Evolutionary conservation across 2,329 filamentous ascomycete species (phyloP), one percentile per base, ranked within the genome.

Genomic region (Didymosphaeria variabile): DNA sequence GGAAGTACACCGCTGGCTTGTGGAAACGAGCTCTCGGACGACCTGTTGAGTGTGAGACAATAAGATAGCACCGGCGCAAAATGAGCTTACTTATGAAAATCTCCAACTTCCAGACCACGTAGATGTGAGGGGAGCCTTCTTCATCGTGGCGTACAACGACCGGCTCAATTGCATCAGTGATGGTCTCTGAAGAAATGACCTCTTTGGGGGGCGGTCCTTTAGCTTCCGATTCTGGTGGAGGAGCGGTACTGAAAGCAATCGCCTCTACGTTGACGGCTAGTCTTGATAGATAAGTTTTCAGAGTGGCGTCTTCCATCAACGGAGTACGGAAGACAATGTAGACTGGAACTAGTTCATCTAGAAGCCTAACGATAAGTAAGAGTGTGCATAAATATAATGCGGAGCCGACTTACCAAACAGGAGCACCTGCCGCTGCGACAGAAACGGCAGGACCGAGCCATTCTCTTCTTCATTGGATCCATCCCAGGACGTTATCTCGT

Each of bases 261-360:
- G 85, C 87, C 69, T 93, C 90, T 8, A 94, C 77, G 47, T 84
- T 87, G 60, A 93, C 84, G 26, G 85, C 82, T n/a, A 93, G 79
- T 59, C 89, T 83, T 53, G 82, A 81, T 38, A 93, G 80, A 58
- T 88, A 87, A 38, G 85, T 82, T 58, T 85, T 83, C 21, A 93
- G 79, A 0, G 81, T 80, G 34, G 81, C 75, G 61, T 90, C 85
- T 58, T 87, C 84, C 58, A 85, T 81, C 70, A 85, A 83, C 4
- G 88, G 88, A 9, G 88, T 88, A 69, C 86, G 86, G 59, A 94
- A 83, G 12, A 92, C 82, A 63, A 93, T 80, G 71, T 91, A 88
- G 19, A 93, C 83, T 64, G 89, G 82, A 59, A 91, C 84, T 29
- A 87, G 87, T 81, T 94, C 91, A 85, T 94, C 91, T 93, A 80